phyloP scores from a whole-genome alignment of 164 flowering plant species.

The Liquidambar formosana region DNA sequence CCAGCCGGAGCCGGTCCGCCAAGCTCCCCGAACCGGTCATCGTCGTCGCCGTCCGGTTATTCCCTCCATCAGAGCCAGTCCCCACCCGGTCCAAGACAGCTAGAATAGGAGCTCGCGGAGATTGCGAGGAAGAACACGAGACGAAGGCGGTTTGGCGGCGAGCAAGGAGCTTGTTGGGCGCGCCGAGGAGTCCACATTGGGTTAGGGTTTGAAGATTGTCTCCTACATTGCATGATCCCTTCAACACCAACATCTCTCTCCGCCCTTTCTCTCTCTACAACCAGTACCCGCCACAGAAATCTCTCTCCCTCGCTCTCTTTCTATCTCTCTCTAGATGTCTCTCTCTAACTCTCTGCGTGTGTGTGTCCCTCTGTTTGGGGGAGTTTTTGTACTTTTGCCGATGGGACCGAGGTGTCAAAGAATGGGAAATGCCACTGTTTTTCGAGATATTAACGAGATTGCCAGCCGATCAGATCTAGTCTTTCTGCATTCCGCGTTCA shows the following conservation, averaged over 20 bases:
- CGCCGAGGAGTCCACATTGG: constrained; percentile 22
- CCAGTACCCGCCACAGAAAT: background rate
- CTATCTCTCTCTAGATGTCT: no score
- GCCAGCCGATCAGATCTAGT: no score
- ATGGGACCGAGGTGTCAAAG: no score
- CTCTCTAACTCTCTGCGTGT: no score
- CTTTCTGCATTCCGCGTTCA: no score
- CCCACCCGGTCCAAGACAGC: constrained; percentile 21
- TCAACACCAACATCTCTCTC: constrained; percentile 39
- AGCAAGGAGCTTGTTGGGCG: background rate
- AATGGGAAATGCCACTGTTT: no score
- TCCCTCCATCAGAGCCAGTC: constrained; percentile 8
- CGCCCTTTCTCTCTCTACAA: background rate
- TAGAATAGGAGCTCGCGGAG: constrained; percentile 14
- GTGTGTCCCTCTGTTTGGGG: no score
- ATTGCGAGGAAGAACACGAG: constrained; percentile 5
- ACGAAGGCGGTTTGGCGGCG: constrained; percentile 12
- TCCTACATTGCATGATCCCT: constrained; percentile 27
- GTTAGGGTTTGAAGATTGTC: constrained; percentile 29
- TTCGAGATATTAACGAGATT: no score
- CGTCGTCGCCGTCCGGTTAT: constrained; percentile 1
- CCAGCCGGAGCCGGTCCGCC: constrained; percentile 75
- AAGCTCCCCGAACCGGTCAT: constrained; percentile 24
- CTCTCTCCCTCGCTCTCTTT: no score
- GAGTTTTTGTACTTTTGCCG: no score